Evolutionary conservation across 108 stramenopile species (phyloP).

Genomic region (Halocafeteria seosinensis): DNA sequence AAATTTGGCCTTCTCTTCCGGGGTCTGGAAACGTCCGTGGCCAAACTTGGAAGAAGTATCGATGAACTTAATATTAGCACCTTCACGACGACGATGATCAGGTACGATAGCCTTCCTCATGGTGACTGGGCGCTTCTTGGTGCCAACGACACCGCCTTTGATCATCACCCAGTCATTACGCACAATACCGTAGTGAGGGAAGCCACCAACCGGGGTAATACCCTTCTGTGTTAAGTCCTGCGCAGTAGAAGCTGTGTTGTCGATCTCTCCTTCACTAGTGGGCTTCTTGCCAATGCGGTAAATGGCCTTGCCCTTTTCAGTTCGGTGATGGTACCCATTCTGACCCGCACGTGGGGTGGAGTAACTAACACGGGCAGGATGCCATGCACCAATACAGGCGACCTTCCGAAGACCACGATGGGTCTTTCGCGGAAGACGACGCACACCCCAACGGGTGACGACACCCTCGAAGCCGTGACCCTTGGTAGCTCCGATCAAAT

Average conservation of each 20-base stretch:
- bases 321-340: conserved; percentile 98
- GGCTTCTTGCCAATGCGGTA: conserved; percentile 85
- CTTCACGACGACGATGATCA: conserved; percentile 71
- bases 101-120: conserved; percentile 86
- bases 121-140: conserved; percentile 90
- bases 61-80: conserved; percentile 96
- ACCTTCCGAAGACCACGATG: conserved; percentile 99
- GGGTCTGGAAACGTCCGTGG: conserved; percentile 99
- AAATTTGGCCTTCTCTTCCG: conserved; percentile 95
- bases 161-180: conserved; percentile 98
- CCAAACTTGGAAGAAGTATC: conserved; percentile 98
- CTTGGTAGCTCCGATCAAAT: conserved; percentile 90
- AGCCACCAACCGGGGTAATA: conserved; percentile 98
- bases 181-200: conserved; percentile 83
- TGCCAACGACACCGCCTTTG: conserved; percentile 90
- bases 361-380: conserved; percentile 88
- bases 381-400: conserved; percentile 99
- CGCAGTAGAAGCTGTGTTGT: conserved; percentile 77
- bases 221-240: conserved; percentile 92
- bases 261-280: conserved; percentile 41
- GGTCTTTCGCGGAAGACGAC: conserved; percentile 98
- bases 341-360: conserved; percentile 97
- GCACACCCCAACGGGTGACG: conserved; percentile 93
- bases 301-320: conserved; percentile 98
- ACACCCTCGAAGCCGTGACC: conserved; percentile 96